Evolutionary conservation across 164 flowering plant species (phyloP), one percentile per base, ranked within the genome.

Genomic region (Macadamia tetraphylla): DNA sequence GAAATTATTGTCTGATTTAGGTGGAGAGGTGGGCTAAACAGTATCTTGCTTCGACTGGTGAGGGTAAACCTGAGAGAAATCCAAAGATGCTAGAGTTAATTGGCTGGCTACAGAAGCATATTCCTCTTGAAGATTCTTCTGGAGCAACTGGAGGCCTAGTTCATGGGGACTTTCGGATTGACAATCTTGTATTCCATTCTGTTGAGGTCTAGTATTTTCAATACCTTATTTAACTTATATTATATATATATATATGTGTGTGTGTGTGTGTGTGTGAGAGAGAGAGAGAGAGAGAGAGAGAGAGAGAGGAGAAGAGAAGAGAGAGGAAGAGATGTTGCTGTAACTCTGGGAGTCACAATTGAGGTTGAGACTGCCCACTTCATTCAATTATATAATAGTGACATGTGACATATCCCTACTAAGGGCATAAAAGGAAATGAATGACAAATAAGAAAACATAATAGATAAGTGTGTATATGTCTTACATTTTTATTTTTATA

Each of bases 111-210:
- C 84, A 79, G 31, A 73, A 87, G 23, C 79, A 90, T 73, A 78
- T 94, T 67, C 99, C 99, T 67, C 58, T 29, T 32, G 97, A 90
- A 83, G 98, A 94, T 87, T 85, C 97, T 73, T 81, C 92, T 9
- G 87, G 80, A 60, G 83, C 81, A 67, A 71, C 86, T 31, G 80
- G 83, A 59, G 94, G 99, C 66, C 79, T 92, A 66, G 99, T 94
- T 75, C 99, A 94, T 86, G 99, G 99, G 46, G 99, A 94, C 75
- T 92, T 86, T 72, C 90, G 98, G 67, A 79, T 94, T 71, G 99
- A 94, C 79, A 94, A 94, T 79, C 78, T 92, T 62, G 88, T 94
- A 64, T 92, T 94, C 72, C 98, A 94, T 81, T 96, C 99, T 46
- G 70, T 42, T 64, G 96, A 94, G 98, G 99, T 94, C 12, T 63